These are phyloP conservation scores for Phaeoacremonium minimum DNA, from an alignment of 2,329 filamentous ascomycete species.

Conservation along the genomic window DNA sequence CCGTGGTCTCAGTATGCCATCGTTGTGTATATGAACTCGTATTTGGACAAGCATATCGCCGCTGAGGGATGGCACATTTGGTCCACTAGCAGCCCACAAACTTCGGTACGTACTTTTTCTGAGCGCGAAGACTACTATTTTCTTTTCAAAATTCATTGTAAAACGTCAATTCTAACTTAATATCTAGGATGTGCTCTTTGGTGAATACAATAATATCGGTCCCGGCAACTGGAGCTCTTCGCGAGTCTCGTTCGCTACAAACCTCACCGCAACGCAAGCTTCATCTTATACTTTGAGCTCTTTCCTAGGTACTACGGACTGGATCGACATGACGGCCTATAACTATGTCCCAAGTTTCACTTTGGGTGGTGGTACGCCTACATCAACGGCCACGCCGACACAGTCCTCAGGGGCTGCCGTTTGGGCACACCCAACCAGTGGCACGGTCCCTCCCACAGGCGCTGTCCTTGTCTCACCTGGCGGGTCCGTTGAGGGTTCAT, in stretches of 20 bases:
- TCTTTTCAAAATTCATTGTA: neutral
- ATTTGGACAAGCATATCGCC: slow-evolving; percentile 25
- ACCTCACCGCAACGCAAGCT: slow-evolving; percentile 25
- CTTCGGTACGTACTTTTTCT: slow-evolving; percentile 4
- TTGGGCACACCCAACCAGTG: slow-evolving; percentile 32
- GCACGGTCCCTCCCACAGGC: slow-evolving; percentile 30
- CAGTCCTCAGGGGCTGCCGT: slow-evolving; percentile 20
- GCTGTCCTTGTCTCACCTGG: slow-evolving; percentile 34
- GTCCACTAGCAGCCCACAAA: slow-evolving; percentile 24
- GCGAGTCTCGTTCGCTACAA: slow-evolving; percentile 28
- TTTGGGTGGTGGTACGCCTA: slow-evolving; percentile 11
- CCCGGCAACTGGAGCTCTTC: slow-evolving; percentile 23
- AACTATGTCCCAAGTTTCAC: slow-evolving; percentile 28
- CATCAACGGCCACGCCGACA: slow-evolving; percentile 14
- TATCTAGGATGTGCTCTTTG: slow-evolving; percentile 23
- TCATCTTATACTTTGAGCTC: slow-evolving; percentile 25
- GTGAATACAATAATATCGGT: slow-evolving; percentile 23
- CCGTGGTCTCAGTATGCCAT: slow-evolving; percentile 20
- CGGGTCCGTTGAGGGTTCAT: slow-evolving; percentile 18
- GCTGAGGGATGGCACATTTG: slow-evolving; percentile 24
- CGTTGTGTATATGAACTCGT: slow-evolving; percentile 28
- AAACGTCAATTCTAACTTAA: neutral
- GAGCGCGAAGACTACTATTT: neutral
- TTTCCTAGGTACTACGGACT: slow-evolving; percentile 34
- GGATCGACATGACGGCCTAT: slow-evolving; percentile 35